Evolutionary conservation across 1,284 basidiomycete species (phyloP).

Genomic region (Polyporus tsugae): DNA sequence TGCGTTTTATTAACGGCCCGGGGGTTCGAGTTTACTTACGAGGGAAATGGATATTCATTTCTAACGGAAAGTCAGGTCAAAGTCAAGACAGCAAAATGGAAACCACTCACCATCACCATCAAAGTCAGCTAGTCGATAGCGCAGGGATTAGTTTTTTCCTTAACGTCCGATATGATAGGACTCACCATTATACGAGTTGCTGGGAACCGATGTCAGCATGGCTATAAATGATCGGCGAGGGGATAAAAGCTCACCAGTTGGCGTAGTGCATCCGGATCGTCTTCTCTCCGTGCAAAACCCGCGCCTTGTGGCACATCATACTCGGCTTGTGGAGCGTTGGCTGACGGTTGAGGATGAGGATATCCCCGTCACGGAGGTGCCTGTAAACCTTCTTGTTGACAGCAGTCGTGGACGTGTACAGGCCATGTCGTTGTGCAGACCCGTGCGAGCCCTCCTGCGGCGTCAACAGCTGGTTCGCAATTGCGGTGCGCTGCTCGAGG

Average conservation of each 20-base stretch:
- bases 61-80: constrained; percentile 50
- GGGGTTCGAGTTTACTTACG: constrained; percentile 61
- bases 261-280: constrained; percentile 99
- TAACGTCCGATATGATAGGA: constrained; percentile 12
- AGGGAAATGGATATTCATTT: constrained; percentile 99
- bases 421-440: constrained; percentile 57
- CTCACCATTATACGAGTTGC: constrained; percentile 96
- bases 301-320: constrained; percentile 99
- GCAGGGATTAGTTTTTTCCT: constrained; percentile 10
- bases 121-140: constrained; percentile 82
- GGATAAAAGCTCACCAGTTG: constrained; percentile 77
- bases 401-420: constrained; percentile 75
- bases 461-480: constrained; percentile 97
- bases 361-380: constrained; percentile 95
- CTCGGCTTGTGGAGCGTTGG: constrained; percentile 99
- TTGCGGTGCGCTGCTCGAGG: constrained; percentile 90
- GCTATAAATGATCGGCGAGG: neutral
- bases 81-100: constrained; percentile 10
- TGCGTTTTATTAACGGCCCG: neutral
- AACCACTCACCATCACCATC: constrained; percentile 88
- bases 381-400: constrained; percentile 98
- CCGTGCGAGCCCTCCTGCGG: constrained; percentile 81
- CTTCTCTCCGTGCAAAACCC: constrained; percentile 94
- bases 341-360: constrained; percentile 97
- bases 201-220: constrained; percentile 41